These are phyloP conservation scores for Hanseniaspora singularis DNA, from an alignment of 805 yeast species.

Conservation along the genomic window DNA sequence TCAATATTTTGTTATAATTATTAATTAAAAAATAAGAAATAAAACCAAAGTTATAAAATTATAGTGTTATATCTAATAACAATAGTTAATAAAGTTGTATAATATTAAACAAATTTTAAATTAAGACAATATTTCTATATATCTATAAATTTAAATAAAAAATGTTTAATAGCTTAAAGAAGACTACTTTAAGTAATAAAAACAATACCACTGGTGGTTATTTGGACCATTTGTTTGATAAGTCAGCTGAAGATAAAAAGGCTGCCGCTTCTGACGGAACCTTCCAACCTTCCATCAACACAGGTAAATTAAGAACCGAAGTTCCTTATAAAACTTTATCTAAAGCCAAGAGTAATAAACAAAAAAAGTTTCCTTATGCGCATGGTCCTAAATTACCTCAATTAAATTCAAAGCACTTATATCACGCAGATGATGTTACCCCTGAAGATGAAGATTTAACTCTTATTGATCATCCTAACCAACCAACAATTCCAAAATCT, in stretches of 20 bases:
- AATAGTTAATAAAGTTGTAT: too few species aligned
- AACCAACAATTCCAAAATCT: constrained; percentile 5
- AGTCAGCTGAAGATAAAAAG: not conserved
- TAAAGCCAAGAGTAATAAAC: constrained; percentile 18
- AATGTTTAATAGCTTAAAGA: not conserved
- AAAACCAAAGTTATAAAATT: too few species aligned
- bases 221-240: constrained; percentile 11
- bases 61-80: too few species aligned
- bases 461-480: constrained; percentile 11
- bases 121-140: too few species aligned
- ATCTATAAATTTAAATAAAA: too few species aligned
- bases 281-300: constrained; percentile 4
- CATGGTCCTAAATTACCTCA: constrained; percentile 16
- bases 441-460: not conserved
- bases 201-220: constrained; percentile 10
- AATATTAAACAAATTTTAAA: too few species aligned
- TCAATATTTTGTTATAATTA: too few species aligned
- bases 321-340: constrained; percentile 7
- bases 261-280: not conserved
- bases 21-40: too few species aligned
- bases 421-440: not conserved
- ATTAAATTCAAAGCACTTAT: constrained; percentile 1
- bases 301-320: constrained; percentile 16
- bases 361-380: constrained; percentile 24
- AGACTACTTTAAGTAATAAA: not conserved